Evolutionary conservation across 176 grass and related monocot genomes (phyloP).

Genomic region (Oryza nivara): DNA sequence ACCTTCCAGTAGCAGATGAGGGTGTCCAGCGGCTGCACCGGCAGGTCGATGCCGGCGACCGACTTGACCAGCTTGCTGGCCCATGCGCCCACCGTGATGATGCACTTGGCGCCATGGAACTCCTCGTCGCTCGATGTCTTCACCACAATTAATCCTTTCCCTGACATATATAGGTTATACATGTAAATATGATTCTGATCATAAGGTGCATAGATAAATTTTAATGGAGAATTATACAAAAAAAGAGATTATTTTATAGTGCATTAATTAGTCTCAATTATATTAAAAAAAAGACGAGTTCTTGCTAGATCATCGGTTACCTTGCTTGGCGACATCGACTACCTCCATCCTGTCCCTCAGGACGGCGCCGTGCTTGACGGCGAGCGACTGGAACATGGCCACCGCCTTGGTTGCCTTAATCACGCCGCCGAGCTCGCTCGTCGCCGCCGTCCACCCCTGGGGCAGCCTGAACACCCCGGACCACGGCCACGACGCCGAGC

Average conservation of each 20-base stretch:
- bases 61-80: slow-evolving; percentile 52
- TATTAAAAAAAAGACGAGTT: no score
- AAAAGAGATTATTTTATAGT: neutral
- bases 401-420: no score
- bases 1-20: slow-evolving; percentile 91
- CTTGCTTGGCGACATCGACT: no score
- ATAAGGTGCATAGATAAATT: neutral
- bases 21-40: slow-evolving; percentile 67
- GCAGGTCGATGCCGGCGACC: slow-evolving; percentile 45
- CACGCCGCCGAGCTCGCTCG: no score
- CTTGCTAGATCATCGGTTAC: neutral
- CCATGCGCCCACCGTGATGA: slow-evolving; percentile 73
- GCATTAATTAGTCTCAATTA: neutral
- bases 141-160: slow-evolving; percentile 46
- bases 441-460: no score
- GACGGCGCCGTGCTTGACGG: no score
- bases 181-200: neutral
- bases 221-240: neutral
- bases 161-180: neutral
- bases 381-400: no score
- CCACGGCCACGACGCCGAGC: no score
- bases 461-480: no score
- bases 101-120: slow-evolving; percentile 57
- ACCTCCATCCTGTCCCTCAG: no score
- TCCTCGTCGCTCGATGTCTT: slow-evolving; percentile 40